These are phyloP conservation scores for Colletotrichum truncatum DNA, from an alignment of 2,329 filamentous ascomycete genomes.

Conservation along the genomic window DNA sequence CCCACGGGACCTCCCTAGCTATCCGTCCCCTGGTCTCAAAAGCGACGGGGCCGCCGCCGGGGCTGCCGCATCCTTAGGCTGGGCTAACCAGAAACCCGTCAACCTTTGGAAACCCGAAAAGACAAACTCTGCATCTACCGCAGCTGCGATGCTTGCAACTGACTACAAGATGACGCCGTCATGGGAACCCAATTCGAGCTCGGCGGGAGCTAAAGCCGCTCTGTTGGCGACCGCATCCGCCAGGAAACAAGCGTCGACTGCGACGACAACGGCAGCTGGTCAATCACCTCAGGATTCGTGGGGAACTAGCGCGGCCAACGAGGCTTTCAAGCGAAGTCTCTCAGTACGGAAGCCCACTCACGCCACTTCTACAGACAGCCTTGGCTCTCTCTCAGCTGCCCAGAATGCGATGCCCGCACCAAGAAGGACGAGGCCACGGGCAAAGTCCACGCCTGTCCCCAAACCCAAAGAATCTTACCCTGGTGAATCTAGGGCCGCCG, in stretches of 20 bases:
- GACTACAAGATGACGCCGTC: conserved; percentile 55
- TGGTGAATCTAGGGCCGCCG: conserved; percentile 66
- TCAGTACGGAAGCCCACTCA: conserved; percentile 41
- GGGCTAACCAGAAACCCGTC: conserved; percentile 72
- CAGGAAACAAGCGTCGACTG: conserved; percentile 45
- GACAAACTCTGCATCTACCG: conserved; percentile 58
- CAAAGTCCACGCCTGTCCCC: conserved; percentile 68
- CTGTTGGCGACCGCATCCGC: conserved; percentile 60
- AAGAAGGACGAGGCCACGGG: conserved; percentile 64
- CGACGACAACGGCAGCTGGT: conserved; percentile 49
- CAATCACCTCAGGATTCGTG: conserved; percentile 50
- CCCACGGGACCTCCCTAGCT: conserved; percentile 78
- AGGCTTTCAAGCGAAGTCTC: conserved; percentile 65
- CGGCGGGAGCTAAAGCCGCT: conserved; percentile 79
- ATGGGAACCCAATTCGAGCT: conserved; percentile 71
- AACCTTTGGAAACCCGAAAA: conserved; percentile 74
- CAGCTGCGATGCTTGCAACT: conserved; percentile 51
- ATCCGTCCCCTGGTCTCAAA: conserved; percentile 71
- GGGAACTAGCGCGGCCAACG: conserved; percentile 76
- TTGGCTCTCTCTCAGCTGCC: conserved; percentile 77
- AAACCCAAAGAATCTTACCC: conserved; percentile 57
- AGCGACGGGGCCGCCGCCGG: conserved; percentile 71
- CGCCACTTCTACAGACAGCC: conserved; percentile 36
- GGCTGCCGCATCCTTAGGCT: conserved; percentile 78
- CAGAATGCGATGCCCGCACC: conserved; percentile 73